phyloP scores from a whole-genome alignment of 2,329 filamentous ascomycete species.

The Hypoxylon sp. region DNA sequence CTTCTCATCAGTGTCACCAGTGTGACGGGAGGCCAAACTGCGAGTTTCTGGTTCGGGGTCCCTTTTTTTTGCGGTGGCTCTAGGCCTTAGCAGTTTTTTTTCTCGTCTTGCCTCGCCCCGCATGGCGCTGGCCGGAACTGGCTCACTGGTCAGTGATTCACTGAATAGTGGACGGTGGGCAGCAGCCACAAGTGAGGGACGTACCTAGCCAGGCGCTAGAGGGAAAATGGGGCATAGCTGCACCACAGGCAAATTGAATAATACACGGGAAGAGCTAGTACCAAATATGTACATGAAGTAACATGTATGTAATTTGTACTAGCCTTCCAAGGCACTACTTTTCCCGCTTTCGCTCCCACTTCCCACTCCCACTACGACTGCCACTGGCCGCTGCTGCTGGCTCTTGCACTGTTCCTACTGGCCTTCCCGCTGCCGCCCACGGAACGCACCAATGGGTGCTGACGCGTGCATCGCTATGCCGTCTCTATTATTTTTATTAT shows the following conservation, averaged over 20 bases:
- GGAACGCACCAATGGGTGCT: constrained; percentile 28
- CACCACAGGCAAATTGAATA: constrained; percentile 23
- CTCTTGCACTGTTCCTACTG: background rate
- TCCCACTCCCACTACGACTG: no score
- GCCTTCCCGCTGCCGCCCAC: constrained; percentile 16
- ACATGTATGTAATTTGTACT: constrained; percentile 16
- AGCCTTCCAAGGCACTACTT: constrained; percentile 24
- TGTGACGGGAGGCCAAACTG: constrained; percentile 18
- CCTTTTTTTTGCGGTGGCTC: constrained; percentile 25
- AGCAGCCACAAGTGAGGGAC: constrained; percentile 26
- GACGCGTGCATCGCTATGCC: constrained; percentile 34
- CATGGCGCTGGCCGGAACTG: constrained; percentile 16
- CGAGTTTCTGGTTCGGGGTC: constrained; percentile 23
- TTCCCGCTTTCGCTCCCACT: constrained; percentile 30
- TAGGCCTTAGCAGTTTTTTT: background rate
- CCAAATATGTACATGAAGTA: background rate
- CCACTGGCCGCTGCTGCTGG: no score
- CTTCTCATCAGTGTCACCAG: constrained; percentile 14
- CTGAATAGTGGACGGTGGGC: background rate
- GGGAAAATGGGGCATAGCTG: constrained; percentile 26
- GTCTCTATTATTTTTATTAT: no score
- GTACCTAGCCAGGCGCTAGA: no score
- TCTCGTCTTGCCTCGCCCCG: no score
- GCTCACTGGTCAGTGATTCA: background rate
- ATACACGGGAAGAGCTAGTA: constrained; percentile 2